These are phyloP conservation scores for Rhodomyrtus psidioides DNA, from an alignment of 441 rosid genomes.

Conservation along the genomic window DNA sequence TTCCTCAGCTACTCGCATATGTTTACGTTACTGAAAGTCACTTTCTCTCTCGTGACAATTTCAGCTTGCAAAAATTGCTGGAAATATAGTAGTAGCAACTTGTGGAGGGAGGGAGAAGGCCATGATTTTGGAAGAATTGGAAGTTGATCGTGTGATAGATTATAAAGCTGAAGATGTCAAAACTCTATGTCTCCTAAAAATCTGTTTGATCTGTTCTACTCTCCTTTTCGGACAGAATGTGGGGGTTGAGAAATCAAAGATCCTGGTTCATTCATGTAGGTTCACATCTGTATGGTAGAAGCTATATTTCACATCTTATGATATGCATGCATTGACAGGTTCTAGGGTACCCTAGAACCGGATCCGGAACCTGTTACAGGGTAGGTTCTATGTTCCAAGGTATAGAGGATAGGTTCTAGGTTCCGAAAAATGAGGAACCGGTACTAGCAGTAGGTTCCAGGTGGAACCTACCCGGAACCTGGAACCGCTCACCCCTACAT, in stretches of 20 bases:
- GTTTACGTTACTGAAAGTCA: not conserved
- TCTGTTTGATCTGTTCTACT: not conserved
- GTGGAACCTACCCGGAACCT: too few relatives aligned
- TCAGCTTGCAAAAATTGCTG: constrained; percentile 93
- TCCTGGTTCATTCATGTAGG: too few relatives aligned
- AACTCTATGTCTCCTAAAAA: constrained; percentile 39
- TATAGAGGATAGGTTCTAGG: too few relatives aligned
- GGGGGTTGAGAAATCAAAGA: not conserved
- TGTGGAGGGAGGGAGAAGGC: constrained; percentile 94
- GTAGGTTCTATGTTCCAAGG: too few relatives aligned
- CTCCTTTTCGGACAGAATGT: not conserved
- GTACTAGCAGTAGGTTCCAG: too few relatives aligned
- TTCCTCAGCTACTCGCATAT: not conserved
- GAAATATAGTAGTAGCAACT: constrained; percentile 85
- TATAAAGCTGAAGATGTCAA: constrained; percentile 79
- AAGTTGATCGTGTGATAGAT: constrained; percentile 85
- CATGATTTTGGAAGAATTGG: constrained; percentile 65
- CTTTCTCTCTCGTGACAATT: constrained; percentile 1
- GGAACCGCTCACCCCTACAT: too few relatives aligned
- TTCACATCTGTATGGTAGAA: too few relatives aligned
- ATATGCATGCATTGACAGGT: too few relatives aligned
- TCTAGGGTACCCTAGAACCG: too few relatives aligned
- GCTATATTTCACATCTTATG: too few relatives aligned
- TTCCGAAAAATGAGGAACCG: too few relatives aligned
- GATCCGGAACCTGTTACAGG: too few relatives aligned